Evolutionary conservation across 495 filamentous ascomycete species (phyloP).

Genomic region (Aspergillus panamensis): DNA sequence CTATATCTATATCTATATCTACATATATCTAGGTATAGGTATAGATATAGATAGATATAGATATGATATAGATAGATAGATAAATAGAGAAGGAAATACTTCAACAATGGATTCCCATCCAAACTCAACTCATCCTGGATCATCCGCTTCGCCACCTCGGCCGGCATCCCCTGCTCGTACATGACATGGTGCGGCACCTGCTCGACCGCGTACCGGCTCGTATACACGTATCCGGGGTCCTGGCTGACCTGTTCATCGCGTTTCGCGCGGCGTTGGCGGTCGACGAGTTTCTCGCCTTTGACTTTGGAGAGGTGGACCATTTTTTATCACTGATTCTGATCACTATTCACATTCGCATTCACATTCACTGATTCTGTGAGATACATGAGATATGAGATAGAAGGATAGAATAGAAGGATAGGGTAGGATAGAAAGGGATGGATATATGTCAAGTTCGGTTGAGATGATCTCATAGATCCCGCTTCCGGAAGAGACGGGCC

Average conservation of each 20-base stretch:
- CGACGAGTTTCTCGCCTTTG: conserved; percentile 9
- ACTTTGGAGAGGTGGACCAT: conserved; percentile 23
- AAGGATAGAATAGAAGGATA: background rate
- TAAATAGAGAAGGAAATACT: conserved; percentile 44
- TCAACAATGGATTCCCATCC: conserved; percentile 82
- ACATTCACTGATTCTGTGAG: too few species aligned
- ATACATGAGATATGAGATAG: too few species aligned
- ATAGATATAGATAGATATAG: too few species aligned
- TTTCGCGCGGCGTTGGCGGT: conserved; percentile 8
- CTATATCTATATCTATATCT: too few species aligned
- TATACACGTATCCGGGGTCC: conserved; percentile 65
- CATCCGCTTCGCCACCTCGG: conserved; percentile 76
- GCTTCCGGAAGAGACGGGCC: background rate
- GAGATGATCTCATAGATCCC: conserved; percentile 11
- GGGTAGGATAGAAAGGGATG: too few species aligned
- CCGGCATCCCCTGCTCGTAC: conserved; percentile 75
- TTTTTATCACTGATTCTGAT: background rate
- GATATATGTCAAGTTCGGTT: background rate
- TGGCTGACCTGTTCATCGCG: conserved; percentile 18
- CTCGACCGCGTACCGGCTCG: conserved; percentile 64
- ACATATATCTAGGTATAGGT: too few species aligned
- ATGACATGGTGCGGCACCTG: conserved; percentile 75
- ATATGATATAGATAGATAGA: background rate
- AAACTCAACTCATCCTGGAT: conserved; percentile 81
- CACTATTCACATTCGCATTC: too few species aligned